Base-by-base conservation (phyloP, 768 basidiomycete species). In the Coprinopsis sp. region DNA sequence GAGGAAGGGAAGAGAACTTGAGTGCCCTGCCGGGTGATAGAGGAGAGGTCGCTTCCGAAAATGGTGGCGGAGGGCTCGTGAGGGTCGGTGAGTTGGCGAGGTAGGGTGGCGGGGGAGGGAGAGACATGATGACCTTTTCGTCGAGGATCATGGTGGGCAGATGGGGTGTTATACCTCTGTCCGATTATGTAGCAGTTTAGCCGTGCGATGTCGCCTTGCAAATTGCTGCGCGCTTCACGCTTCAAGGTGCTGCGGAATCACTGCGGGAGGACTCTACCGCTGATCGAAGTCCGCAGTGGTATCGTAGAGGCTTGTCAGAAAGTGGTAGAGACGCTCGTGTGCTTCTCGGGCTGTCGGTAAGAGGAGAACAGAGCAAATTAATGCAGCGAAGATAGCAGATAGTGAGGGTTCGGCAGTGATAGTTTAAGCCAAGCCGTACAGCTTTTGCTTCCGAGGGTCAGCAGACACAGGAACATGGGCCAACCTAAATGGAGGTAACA, bases 1-100 rank as follows among this genome's bases (percentile, higher is more conserved):
- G 54, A 0, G 87, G 82, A 0, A 87, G 56, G 0, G 65, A 64
- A 6, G 58, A 50, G 18, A 71, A 51, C 1, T 58, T 60, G 31
- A 7, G 47, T 37, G 34, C 34, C 40, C 39, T 11, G 24, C 24
- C 18, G 21, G 27, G 39, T 33, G 51, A 30, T 46, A 13, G 56
- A 54, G 43, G 60, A 59, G 21, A 64, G 59, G 11, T 58, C 58
- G 24, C 53, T 54, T 51, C 51, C 33, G 25, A 49, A 34, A 44
- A 49, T 33, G 48, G 42, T 38, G 41, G 48, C 25, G 41, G 42
- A 28, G 37, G 47, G 54, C 33, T 49, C 19, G 23, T 34, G 40
- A n/a, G 38, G 30, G n/a, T 40, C 25, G 10, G 49, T 37, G 33
- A 51, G 37, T 37, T 33, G 23, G 47, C 6, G 12, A 33, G 23